phyloP scores from a whole-genome alignment of 805 yeast genomes.

The Saturnispora sanitii region DNA sequence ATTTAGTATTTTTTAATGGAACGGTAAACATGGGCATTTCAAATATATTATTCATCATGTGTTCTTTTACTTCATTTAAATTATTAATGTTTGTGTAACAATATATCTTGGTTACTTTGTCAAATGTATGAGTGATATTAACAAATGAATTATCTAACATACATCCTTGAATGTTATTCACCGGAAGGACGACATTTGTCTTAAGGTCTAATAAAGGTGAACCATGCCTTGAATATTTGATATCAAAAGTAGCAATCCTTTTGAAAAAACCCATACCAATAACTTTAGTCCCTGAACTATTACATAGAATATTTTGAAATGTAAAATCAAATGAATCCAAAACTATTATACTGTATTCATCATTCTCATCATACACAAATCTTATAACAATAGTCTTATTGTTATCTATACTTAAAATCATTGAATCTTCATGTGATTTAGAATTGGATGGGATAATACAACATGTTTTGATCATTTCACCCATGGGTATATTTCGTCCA shows the following conservation, averaged over 20 bases:
- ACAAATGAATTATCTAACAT: slow-evolving; percentile 6
- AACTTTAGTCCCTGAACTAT: slow-evolving; percentile 1
- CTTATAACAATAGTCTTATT: slow-evolving; percentile 15
- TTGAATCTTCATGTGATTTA: slow-evolving; percentile 20
- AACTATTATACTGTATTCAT: slow-evolving; percentile 6
- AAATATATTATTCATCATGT: slow-evolving; percentile 16
- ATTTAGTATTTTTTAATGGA: slow-evolving; percentile 18
- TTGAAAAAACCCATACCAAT: slow-evolving; percentile 4
- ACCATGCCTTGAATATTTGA: slow-evolving; percentile 1
- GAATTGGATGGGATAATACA: slow-evolving; percentile 18
- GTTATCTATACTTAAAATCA: slow-evolving; percentile 12
- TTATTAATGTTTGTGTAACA: slow-evolving; percentile 5
- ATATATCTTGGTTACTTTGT: slow-evolving; percentile 3
- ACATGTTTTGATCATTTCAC: slow-evolving; percentile 18
- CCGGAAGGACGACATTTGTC: neutral
- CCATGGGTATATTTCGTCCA: slow-evolving; percentile 11
- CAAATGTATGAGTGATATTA: slow-evolving; percentile 4
- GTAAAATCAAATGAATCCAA: neutral
- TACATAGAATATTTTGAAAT: neutral
- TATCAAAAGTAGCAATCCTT: neutral
- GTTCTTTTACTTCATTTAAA: neutral
- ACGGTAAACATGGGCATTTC: slow-evolving; percentile 23
- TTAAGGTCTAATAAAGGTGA: slow-evolving; percentile 1
- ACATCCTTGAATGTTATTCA: slow-evolving; percentile 3
- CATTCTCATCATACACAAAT: slow-evolving; percentile 8